Base-by-base conservation (phyloP, 2,329 filamentous ascomycete species). In the Aspergillus sp. region DNA sequence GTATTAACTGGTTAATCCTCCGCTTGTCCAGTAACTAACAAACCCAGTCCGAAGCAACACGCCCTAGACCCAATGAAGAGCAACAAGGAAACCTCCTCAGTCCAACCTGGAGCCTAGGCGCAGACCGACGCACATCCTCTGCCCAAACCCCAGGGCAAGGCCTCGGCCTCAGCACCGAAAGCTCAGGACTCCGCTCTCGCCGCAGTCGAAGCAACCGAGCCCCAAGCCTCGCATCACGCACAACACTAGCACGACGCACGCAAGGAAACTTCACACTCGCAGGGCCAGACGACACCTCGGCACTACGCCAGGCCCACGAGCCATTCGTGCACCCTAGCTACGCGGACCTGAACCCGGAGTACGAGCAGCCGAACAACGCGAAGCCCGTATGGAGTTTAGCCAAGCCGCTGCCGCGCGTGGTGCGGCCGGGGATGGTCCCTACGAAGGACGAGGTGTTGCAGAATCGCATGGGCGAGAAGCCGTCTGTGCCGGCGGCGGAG, bases 371-470 rank as follows among this genome's bases (percentile, higher is more conserved):
- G 3, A 69, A 73, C 7, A 79, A 81, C 15, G 63, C 70, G 12
- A 78, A 80, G 55, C 82, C 82, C 1, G 77, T 84, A 47, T 84
- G 82, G 77, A 78, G 80, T 67, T 66, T 84, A 52, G 81, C 80
- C 3, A 81, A 82, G 62, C 81, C 82, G 6, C 66, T 84, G 25
- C 82, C 82, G 33, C 81, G 81, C 60, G 81, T 84, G 0, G 74
- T 84, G 52, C 75, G 82, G 39, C 73, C 78, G 19, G 81, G 81
- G 11, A 84, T 84, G 82, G 76, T 82, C 1, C 80, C 79, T 0
- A 77, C 77, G 0, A 69, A 70, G 56, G 71, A 74, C 40, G 73
- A 79, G 59, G 55, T 77, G 15, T 62, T 72, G n/a, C 53, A 75
- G 35, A 66, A 59, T 39, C 64, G 66, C 8, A 62, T 57, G 9